These are phyloP conservation scores for Penicillium sp. DNA, from an alignment of 2,329 filamentous ascomycete genomes.

Conservation along the genomic window DNA sequence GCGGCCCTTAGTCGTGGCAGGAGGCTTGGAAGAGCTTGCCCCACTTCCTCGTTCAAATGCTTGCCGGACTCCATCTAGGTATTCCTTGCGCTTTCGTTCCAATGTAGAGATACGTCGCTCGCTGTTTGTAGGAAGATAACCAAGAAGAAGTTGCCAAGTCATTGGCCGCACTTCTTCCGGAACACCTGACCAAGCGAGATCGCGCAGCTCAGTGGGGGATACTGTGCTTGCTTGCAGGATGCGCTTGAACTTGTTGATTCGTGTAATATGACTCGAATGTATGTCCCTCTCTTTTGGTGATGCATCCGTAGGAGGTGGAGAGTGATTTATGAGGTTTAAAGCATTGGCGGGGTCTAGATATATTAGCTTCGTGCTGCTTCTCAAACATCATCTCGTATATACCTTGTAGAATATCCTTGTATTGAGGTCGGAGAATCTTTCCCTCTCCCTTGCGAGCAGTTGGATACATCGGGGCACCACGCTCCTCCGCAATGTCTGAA, in stretches of 20 bases:
- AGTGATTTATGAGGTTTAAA: constrained; percentile 88
- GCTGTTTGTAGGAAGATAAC: constrained; percentile 94
- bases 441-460: constrained; percentile 85
- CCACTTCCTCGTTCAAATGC: constrained; percentile 59
- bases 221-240: constrained; percentile 91
- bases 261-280: constrained; percentile 80
- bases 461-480: constrained; percentile 78
- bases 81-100: constrained; percentile 93
- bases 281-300: constrained; percentile 80
- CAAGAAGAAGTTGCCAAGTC: constrained; percentile 96
- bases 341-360: constrained; percentile 76
- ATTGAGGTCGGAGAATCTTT: constrained; percentile 94
- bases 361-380: constrained; percentile 3
- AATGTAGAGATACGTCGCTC: constrained; percentile 86
- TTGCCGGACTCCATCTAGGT: constrained; percentile 81
- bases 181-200: constrained; percentile 89
- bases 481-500: constrained; percentile 89
- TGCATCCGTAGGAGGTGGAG: constrained; percentile 69
- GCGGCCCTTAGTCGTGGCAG: constrained; percentile 49
- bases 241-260: constrained; percentile 98
- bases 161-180: constrained; percentile 95
- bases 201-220: constrained; percentile 75
- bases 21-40: constrained; percentile 42
- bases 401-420: constrained; percentile 89
- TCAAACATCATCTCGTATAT: constrained; percentile 7